Conservation (phyloP, 2,329 filamentous ascomycete genomes). For the Pyrenochaeta sp. region DNA sequence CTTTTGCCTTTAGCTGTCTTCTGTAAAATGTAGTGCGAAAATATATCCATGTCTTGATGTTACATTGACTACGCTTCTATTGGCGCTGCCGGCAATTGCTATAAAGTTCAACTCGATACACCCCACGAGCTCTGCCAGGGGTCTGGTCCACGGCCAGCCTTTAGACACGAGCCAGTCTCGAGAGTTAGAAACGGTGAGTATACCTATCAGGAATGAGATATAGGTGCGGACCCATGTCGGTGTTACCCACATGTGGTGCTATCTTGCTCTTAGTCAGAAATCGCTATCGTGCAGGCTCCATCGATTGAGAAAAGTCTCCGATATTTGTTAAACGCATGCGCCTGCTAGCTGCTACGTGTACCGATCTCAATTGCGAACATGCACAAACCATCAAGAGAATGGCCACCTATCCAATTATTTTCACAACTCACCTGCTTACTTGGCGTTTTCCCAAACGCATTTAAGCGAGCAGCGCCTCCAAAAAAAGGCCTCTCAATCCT, state of each 20-base stretch:
- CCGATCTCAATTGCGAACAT: neutral
- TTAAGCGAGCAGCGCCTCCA: conserved; percentile 2
- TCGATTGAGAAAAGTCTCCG: neutral
- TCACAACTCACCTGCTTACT: neutral
- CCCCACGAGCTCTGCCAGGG: neutral
- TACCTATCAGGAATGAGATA: neutral
- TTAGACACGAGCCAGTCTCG: neutral
- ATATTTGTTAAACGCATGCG: neutral
- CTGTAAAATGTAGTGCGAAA: no score
- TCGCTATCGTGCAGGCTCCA: neutral
- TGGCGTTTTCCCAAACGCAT: neutral
- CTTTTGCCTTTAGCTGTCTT: neutral
- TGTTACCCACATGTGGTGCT: conserved; percentile 4
- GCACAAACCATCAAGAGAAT: neutral
- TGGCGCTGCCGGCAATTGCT: neutral
- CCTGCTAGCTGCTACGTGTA: neutral
- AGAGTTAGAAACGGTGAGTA: neutral
- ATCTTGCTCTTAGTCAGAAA: neutral
- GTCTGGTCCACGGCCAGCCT: no score
- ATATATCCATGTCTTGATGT: neutral
- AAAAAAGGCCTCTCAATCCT: conserved; percentile 1
- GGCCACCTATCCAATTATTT: neutral
- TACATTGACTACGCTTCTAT: neutral
- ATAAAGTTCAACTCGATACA: neutral
- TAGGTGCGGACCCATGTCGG: conserved; percentile 7